Evolutionary conservation across 495 filamentous ascomycete genomes (phyloP).

Genomic region (Aspergillus indologenus): DNA sequence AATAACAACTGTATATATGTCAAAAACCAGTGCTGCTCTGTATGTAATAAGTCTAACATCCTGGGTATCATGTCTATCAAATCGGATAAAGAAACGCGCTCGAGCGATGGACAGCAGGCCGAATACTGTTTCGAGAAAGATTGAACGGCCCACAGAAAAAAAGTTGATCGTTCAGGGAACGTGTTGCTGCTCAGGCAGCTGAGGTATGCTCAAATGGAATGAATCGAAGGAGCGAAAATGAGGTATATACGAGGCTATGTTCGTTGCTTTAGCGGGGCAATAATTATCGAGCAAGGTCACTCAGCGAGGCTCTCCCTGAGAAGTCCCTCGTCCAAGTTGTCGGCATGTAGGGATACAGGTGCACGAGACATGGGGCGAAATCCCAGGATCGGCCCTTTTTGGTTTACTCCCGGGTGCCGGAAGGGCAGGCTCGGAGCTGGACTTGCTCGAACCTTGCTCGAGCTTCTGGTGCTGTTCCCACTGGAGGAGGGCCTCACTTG

Average conservation of each 20-base stretch:
- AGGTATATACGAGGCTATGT: background rate
- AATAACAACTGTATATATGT: no score
- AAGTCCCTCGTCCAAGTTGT: constrained; percentile 36
- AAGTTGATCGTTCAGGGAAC: background rate
- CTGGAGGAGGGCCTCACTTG: constrained; percentile 4
- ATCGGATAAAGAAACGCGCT: constrained; percentile 1
- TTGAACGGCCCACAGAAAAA: background rate
- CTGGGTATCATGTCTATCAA: constrained; percentile 21
- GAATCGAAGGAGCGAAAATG: background rate
- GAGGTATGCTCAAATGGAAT: background rate
- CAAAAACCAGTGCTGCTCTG: background rate
- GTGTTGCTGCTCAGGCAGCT: background rate
- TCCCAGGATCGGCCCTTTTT: constrained; percentile 46
- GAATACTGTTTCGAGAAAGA: background rate
- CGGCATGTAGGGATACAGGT: constrained; percentile 32
- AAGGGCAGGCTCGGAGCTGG: constrained; percentile 24
- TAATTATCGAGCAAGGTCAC: constrained; percentile 11
- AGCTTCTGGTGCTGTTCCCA: background rate
- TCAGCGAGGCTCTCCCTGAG: constrained; percentile 44
- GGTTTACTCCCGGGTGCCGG: constrained; percentile 45
- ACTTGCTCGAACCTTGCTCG: constrained; percentile 6
- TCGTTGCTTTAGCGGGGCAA: constrained; percentile 10
- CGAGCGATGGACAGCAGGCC: background rate
- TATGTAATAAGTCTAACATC: background rate
- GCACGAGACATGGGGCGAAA: constrained; percentile 33